These are phyloP conservation scores for Priceomyces medius DNA, from an alignment of 805 yeast genomes.

Conservation along the genomic window DNA sequence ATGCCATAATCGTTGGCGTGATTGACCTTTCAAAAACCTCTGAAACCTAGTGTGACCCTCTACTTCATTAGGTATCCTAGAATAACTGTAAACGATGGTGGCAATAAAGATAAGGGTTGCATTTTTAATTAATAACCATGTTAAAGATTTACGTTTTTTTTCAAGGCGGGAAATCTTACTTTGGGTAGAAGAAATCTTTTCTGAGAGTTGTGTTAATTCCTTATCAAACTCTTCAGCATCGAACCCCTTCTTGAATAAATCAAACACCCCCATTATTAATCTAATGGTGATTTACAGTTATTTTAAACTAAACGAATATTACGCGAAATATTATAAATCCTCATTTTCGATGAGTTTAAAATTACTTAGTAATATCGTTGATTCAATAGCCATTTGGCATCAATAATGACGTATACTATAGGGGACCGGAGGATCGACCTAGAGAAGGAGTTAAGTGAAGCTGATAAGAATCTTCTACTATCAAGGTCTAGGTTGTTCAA, in stretches of 20 bases:
- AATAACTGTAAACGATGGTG: slow-evolving; percentile 21
- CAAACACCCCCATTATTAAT: slow-evolving; percentile 27
- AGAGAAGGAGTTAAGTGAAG: slow-evolving; percentile 17
- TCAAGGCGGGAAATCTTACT: slow-evolving; percentile 24
- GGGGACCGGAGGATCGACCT: slow-evolving; percentile 32
- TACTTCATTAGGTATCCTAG: slow-evolving; percentile 14
- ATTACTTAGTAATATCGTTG: too few relatives aligned
- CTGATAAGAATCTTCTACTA: slow-evolving; percentile 26
- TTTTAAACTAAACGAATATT: background rate
- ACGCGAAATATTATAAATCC: background rate
- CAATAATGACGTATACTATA: slow-evolving; percentile 37
- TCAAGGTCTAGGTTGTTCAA: slow-evolving; percentile 31
- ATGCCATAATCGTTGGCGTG: slow-evolving; percentile 15
- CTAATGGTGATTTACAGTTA: background rate
- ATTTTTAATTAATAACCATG: slow-evolving; percentile 16
- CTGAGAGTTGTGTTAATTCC: slow-evolving; percentile 29
- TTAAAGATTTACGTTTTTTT: slow-evolving; percentile 13
- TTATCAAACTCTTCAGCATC: slow-evolving; percentile 33
- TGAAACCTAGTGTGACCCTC: slow-evolving; percentile 18
- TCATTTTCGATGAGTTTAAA: background rate
- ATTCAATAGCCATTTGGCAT: background rate
- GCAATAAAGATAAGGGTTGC: slow-evolving; percentile 21
- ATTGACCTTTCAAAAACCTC: slow-evolving; percentile 26
- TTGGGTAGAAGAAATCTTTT: slow-evolving; percentile 25
- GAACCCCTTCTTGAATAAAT: slow-evolving; percentile 25